Base-by-base conservation (phyloP, 225 moss, liverwort and hornwort species). In the Polytrichum commune region DNA sequence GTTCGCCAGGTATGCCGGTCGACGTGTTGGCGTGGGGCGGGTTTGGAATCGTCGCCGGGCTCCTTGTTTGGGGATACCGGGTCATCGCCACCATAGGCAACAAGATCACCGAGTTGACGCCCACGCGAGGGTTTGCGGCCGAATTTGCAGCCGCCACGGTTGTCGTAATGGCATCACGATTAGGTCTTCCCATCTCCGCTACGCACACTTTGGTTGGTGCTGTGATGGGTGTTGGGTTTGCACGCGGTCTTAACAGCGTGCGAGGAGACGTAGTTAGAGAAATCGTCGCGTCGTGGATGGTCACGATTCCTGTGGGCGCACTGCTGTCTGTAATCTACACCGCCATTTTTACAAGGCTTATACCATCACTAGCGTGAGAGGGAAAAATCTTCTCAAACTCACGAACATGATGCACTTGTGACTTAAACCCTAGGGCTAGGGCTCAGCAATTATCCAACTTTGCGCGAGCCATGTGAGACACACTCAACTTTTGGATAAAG, bases 11-110 rank as follows among this genome's bases (percentile, higher is more conserved):
- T 55, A 88, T 96, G 93, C 88, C 93, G 2, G 62, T 69, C 1
- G 95, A 96, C 66, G 87, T 96, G 60, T 83, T 96, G 7, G 90
- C 90, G n/a, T 96, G 95, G 95, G 95, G 95, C 68, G 95, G 95
- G 13, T 96, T 96, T 20, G 95, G 93, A 33, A 96, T 96, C 6
- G 95, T 96, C 27, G 93, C 95, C 22, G 95, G 95, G 54, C 54
- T 96, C 25, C 66, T 91, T 32, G 95, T 96, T 10, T 96, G 95
- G 95, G 95, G 95, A 9, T 96, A 96, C 72, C 81, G 95, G 35
- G 95, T 96, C 19, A 96, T 96, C 76, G 95, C 95, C 54, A 96
- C 95, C 3, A 96, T 96, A 29, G 95, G 95, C 8, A 79, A 91
- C 6, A 96, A 93, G 75, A 96, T 96, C 55, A 96, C 95, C 38